phyloP scores from a whole-genome alignment of 192 early-diverging fungal species.

The Coemansia sp. region DNA sequence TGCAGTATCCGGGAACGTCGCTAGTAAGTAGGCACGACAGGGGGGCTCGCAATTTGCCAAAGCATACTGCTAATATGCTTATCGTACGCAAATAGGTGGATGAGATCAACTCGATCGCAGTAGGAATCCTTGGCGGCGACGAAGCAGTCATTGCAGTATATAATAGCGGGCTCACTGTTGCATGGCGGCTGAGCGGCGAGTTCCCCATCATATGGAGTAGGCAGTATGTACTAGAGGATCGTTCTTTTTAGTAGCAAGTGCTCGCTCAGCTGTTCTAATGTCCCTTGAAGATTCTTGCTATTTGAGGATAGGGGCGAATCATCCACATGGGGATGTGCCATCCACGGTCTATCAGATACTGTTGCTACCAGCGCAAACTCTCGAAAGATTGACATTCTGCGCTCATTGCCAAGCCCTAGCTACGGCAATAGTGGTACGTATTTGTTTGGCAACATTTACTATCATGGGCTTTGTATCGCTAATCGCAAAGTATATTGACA shows the following conservation, averaged over 20 bases:
- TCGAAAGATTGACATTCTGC: slow-evolving; percentile 21
- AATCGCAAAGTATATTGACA: background rate
- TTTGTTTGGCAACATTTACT: background rate
- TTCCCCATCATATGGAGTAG: slow-evolving; percentile 33
- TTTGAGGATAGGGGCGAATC: slow-evolving; percentile 13
- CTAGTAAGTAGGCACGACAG: slow-evolving; percentile 1
- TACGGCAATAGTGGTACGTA: background rate
- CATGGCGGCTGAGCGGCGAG: slow-evolving; percentile 15
- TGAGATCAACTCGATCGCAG: slow-evolving; percentile 41
- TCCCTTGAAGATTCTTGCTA: background rate
- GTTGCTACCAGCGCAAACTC: slow-evolving; percentile 48
- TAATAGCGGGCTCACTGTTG: slow-evolving; percentile 32
- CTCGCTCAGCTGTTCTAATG: background rate
- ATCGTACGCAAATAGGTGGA: slow-evolving; percentile 7
- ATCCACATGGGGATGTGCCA: slow-evolving; percentile 43
- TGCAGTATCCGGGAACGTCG: slow-evolving; percentile 14
- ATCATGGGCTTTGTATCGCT: background rate
- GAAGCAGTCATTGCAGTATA: slow-evolving; percentile 37
- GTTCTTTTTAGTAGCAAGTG: background rate
- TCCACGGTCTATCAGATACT: slow-evolving; percentile 1
- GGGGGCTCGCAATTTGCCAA: background rate
- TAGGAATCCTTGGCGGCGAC: slow-evolving; percentile 6
- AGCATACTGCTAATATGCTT: background rate
- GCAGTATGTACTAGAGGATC: slow-evolving; percentile 7
- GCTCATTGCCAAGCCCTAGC: background rate